These are phyloP conservation scores for Rhizopogon sp. DNA, from an alignment of 768 basidiomycete genomes.

Conservation along the genomic window DNA sequence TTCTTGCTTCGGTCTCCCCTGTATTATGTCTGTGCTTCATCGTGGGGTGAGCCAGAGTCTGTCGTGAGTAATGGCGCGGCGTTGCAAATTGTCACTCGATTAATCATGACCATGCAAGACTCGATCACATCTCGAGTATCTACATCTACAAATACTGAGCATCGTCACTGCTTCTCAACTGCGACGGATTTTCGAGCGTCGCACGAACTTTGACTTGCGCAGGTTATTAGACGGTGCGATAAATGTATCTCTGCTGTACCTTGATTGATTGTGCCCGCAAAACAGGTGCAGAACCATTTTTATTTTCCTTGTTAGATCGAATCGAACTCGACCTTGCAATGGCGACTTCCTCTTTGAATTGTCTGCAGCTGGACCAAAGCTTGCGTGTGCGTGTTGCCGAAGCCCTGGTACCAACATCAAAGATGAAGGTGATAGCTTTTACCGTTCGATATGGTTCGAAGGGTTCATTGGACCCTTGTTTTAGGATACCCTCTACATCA, in stretches of 20 bases:
- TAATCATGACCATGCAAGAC: constrained; percentile 64
- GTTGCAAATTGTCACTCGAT: background rate
- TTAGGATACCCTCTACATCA: constrained; percentile 87
- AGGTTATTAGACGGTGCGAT: constrained; percentile 60
- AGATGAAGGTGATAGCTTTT: constrained; percentile 57
- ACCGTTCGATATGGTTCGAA: background rate
- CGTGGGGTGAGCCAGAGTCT: constrained; percentile 95
- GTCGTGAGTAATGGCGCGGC: constrained; percentile 57
- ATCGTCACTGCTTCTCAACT: constrained; percentile 85
- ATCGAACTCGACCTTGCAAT: constrained; percentile 80
- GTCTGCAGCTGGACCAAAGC: constrained; percentile 65
- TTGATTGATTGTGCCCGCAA: background rate
- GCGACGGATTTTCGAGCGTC: constrained; percentile 77
- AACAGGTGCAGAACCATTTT: constrained; percentile 77
- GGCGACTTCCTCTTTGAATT: constrained; percentile 75
- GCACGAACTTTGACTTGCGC: constrained; percentile 88
- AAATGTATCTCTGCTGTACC: background rate
- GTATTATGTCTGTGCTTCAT: constrained; percentile 87
- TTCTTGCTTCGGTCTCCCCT: constrained; percentile 85
- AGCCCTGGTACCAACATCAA: constrained; percentile 70
- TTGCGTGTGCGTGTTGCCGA: constrained; percentile 77
- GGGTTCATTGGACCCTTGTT: background rate
- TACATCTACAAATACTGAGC: constrained; percentile 90
- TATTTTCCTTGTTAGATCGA: constrained; percentile 64
- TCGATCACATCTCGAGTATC: constrained; percentile 89